Evolutionary conservation across 2,329 filamentous ascomycete species (phyloP).

Genomic region (Paraconiothyrium sp.): DNA sequence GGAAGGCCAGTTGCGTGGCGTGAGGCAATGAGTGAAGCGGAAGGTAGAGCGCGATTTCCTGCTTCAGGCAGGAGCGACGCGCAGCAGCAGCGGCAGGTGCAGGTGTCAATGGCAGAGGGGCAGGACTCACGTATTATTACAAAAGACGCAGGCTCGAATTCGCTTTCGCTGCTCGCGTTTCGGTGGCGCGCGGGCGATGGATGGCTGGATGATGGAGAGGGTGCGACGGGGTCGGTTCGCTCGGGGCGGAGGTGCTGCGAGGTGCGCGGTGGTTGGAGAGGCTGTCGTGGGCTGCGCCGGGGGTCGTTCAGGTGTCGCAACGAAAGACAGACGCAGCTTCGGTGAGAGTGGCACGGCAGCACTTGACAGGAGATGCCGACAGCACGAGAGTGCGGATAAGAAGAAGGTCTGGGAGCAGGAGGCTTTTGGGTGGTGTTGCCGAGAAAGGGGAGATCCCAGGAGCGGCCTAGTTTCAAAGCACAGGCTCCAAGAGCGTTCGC

Average conservation of each 20-base stretch:
- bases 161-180: slow-evolving; percentile 16
- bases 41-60: slow-evolving; percentile 8
- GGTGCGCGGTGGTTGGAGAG: slow-evolving; percentile 41
- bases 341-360: slow-evolving; percentile 38
- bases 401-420: slow-evolving; percentile 21
- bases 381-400: slow-evolving; percentile 24
- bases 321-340: slow-evolving; percentile 34
- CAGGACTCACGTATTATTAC: slow-evolving; percentile 44
- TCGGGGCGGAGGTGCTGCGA: slow-evolving; percentile 31
- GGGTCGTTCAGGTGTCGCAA: slow-evolving; percentile 32
- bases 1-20: background rate
- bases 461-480: slow-evolving; percentile 8
- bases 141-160: slow-evolving; percentile 20
- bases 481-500: slow-evolving; percentile 4
- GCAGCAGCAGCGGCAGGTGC: slow-evolving; percentile 17
- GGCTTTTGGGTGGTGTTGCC: slow-evolving; percentile 15
- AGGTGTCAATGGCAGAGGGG: slow-evolving; percentile 16
- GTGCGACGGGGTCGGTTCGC: slow-evolving; percentile 41
- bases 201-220: slow-evolving; percentile 38
- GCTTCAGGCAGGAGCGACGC: slow-evolving; percentile 18
- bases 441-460: slow-evolving; percentile 12
- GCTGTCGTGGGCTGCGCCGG: slow-evolving; percentile 23
- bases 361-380: slow-evolving; percentile 27
- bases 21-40: background rate
- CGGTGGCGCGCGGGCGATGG: slow-evolving; percentile 33